phyloP scores from a whole-genome alignment of 2,329 filamentous ascomycete species.

The Aspergillus sp. region DNA sequence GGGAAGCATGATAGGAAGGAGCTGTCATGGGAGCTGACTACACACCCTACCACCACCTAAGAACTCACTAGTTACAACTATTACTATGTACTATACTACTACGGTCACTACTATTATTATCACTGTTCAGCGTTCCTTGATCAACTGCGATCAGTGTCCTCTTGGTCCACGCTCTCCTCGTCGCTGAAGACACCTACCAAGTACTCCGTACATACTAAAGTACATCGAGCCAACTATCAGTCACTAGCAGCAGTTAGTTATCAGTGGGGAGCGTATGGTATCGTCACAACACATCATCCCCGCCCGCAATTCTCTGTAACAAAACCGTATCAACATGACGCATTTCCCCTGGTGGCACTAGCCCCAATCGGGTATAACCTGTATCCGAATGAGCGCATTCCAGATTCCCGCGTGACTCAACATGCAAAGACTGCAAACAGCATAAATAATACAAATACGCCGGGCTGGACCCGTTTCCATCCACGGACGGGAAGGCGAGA shows the following conservation, averaged over 20 bases:
- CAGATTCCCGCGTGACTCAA: background rate
- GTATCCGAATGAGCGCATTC: background rate
- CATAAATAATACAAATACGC: background rate
- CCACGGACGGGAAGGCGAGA: background rate
- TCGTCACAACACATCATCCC: background rate
- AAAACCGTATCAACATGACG: background rate
- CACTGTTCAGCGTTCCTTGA: too few species aligned
- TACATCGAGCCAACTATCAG: background rate
- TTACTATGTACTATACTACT: too few species aligned
- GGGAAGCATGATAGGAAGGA: conserved; percentile 15
- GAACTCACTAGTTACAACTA: too few species aligned
- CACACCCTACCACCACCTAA: too few species aligned
- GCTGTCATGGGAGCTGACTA: conserved; percentile 1
- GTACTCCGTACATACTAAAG: background rate
- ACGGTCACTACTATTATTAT: too few species aligned
- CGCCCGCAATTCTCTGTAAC: background rate
- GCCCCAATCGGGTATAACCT: background rate
- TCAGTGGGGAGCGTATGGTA: background rate
- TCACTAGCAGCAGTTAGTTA: background rate
- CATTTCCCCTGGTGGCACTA: background rate
- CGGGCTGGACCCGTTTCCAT: background rate
- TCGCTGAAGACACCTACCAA: too few species aligned
- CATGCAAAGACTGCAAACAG: background rate
- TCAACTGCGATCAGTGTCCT: too few species aligned
- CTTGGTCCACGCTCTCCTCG: too few species aligned